These are phyloP conservation scores for Agrocybe pediades DNA, from an alignment of 768 basidiomycete species.

Conservation along the genomic window DNA sequence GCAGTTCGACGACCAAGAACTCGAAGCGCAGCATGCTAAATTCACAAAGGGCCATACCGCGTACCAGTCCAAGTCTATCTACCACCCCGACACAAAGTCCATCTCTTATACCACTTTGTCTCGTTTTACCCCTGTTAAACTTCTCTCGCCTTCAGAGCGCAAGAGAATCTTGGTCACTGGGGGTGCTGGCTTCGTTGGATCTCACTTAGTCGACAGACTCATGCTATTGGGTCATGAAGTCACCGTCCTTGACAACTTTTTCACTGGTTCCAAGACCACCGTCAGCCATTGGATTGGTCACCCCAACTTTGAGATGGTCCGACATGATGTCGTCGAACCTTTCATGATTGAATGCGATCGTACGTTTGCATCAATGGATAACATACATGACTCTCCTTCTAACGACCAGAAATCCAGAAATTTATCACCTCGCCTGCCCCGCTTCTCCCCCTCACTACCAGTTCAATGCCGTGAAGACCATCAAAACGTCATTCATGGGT, in stretches of 20 bases:
- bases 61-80: conserved; percentile 87
- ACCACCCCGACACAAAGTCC: conserved; percentile 72
- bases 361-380: conserved; percentile 39
- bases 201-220: conserved; percentile 95
- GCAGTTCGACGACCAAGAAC: conserved; percentile 39
- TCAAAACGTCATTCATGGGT: conserved; percentile 98
- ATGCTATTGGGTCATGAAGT: conserved; percentile 99
- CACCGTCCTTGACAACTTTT: conserved; percentile 97
- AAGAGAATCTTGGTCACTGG: conserved; percentile 96
- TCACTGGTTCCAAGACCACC: conserved; percentile 97
- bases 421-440: conserved; percentile 98
- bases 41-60: conserved; percentile 50
- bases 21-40: conserved; percentile 50
- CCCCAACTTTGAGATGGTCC: conserved; percentile 97
- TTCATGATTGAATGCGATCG: conserved; percentile 99
- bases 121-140: conserved; percentile 90
- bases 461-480: conserved; percentile 95
- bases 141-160: conserved; percentile 73
- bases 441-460: conserved; percentile 98
- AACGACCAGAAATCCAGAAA: conserved; percentile 57
- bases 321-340: conserved; percentile 96
- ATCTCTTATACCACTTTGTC: conserved; percentile 93
- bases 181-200: conserved; percentile 99
- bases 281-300: conserved; percentile 96
- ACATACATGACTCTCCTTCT: conserved; percentile 7